Base-by-base conservation (phyloP, 148 eudicot genomes). In the Nepenthes mirabilis region DNA sequence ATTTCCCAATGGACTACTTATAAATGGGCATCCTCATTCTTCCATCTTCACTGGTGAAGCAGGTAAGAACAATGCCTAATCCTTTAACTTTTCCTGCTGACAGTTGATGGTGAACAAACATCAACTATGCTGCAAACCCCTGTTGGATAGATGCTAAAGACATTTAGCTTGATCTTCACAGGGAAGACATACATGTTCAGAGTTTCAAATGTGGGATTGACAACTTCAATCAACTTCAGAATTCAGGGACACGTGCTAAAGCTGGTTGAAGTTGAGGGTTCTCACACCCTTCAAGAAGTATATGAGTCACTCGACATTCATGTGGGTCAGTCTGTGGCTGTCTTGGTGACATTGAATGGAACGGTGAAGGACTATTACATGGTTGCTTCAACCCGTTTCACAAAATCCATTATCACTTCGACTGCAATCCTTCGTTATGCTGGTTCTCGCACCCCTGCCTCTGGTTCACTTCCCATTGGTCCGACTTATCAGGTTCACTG, bases 251-350 rank as follows among this genome's bases (percentile, higher is more conserved):
- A 87, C 66, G 63, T 56, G 7, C 43, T 91, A 69, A 76, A 33
- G 55, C 67, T 91, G 50, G 82, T 87, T 14, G 97, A 91, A 71
- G 80, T 81, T 50, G 97, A 91, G 66, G 95, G 95, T 47, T 59
- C 82, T 51, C 97, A 91, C 68, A 84, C 87, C 12, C 71, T 79
- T 57, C 89, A 87, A 62, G 85, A 83, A 59, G 33, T 63, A 13
- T 91, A 84, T 52, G 91, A 81, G 56, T 80, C 97, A 53, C 75
- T 91, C 11, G 93, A 91, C 64, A 47, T 91, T 60, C 97, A 87
- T 67, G 79, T 78, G 1, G 95, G 97, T 37, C 97, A 91, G 72
- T 77, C 95, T 45, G 35, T 75, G 66, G 56, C 95, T 9, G 67
- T 91, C 70, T 70, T 91, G 77, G 91, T 84, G 35, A 82, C 78